A percentile compares a stretch with the other conserved stretches of the same genome.
Conservation (phyloP, 1,139 yeast genomes). For the Diutina catenulata region DNA sequence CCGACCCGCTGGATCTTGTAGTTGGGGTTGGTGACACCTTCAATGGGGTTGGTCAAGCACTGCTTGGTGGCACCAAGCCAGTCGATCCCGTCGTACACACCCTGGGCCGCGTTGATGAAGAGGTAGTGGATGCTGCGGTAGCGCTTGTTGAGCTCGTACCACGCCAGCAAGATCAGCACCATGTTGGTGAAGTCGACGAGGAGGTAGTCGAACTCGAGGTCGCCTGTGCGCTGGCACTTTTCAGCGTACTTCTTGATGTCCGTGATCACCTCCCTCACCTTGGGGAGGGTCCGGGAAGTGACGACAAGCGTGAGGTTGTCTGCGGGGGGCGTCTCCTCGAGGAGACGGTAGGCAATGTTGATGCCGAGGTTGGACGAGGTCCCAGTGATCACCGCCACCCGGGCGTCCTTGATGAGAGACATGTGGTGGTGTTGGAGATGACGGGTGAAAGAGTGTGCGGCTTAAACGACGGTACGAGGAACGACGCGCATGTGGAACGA, state of each 20-base stretch:
- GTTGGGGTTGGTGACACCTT: constrained; percentile 75
- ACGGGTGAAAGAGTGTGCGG: too few relatives aligned
- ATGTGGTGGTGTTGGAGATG: neutral
- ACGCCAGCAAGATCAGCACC: constrained; percentile 73
- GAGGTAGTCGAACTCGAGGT: constrained; percentile 74
- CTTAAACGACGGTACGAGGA: too few relatives aligned
- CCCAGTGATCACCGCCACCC: constrained; percentile 34
- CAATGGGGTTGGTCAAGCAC: constrained; percentile 50
- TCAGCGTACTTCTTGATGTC: constrained; percentile 39
- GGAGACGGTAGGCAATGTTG: constrained; percentile 68
- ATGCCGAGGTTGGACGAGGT: constrained; percentile 68
- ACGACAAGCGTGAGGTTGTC: constrained; percentile 64
- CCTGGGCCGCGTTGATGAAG: constrained; percentile 84
- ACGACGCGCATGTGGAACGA: too few relatives aligned
- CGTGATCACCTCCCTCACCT: constrained; percentile 66
- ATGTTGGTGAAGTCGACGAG: constrained; percentile 83
- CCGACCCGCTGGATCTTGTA: constrained; percentile 77
- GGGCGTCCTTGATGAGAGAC: constrained; percentile 5
- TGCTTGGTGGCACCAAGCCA: constrained; percentile 70
- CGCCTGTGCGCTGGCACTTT: constrained; percentile 28
- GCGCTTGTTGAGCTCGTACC: constrained; percentile 52
- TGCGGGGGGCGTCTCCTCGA: constrained; percentile 43
- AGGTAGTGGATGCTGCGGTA: constrained; percentile 62
- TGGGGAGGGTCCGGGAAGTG: constrained; percentile 79
- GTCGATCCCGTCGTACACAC: constrained; percentile 76